Percentiles rank a stretch among this genome's conserved stretches.
These are phyloP conservation scores for Aspergillus heteromorphus DNA, from an alignment of 495 filamentous ascomycete species.

Conservation along the genomic window DNA sequence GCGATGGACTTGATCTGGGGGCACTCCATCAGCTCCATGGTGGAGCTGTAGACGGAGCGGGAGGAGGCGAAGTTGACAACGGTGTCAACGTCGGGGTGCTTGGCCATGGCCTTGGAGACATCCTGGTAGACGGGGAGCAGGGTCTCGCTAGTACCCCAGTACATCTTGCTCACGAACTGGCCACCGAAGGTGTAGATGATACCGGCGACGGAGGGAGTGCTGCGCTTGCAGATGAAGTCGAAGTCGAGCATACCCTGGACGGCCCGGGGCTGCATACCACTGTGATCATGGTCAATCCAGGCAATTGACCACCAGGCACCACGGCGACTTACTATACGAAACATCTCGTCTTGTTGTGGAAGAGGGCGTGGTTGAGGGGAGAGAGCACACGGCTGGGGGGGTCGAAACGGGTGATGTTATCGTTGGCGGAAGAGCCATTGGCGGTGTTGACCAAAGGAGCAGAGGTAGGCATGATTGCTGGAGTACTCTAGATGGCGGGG, in stretches of 20 bases:
- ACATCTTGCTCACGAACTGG: slow-evolving; percentile 99
- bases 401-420: slow-evolving; percentile 95
- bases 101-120: slow-evolving; percentile 87
- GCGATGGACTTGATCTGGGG: slow-evolving; percentile 97
- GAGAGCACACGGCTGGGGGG: slow-evolving; percentile 89
- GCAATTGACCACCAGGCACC: slow-evolving; percentile 4
- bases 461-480: slow-evolving; percentile 42
- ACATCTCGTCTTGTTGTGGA: slow-evolving; percentile 99
- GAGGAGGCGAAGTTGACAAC: slow-evolving; percentile 99
- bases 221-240: slow-evolving; percentile 99
- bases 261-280: slow-evolving; percentile 91
- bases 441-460: slow-evolving; percentile 35
- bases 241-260: slow-evolving; percentile 99
- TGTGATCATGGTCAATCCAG: slow-evolving; percentile 22
- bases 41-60: slow-evolving; percentile 94
- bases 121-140: slow-evolving; percentile 97
- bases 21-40: slow-evolving; percentile 96
- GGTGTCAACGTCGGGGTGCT: slow-evolving; percentile 95
- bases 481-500: slow-evolving; percentile 9
- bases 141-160: slow-evolving; percentile 99
- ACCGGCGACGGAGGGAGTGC: slow-evolving; percentile 91
- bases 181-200: slow-evolving; percentile 99
- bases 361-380: slow-evolving; percentile 82
- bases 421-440: slow-evolving; percentile 69
- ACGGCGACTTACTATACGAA: slow-evolving; percentile 77